phyloP scores from a whole-genome alignment of 2,329 filamentous ascomycete genomes.

The Arthrinium phaeospermum region DNA sequence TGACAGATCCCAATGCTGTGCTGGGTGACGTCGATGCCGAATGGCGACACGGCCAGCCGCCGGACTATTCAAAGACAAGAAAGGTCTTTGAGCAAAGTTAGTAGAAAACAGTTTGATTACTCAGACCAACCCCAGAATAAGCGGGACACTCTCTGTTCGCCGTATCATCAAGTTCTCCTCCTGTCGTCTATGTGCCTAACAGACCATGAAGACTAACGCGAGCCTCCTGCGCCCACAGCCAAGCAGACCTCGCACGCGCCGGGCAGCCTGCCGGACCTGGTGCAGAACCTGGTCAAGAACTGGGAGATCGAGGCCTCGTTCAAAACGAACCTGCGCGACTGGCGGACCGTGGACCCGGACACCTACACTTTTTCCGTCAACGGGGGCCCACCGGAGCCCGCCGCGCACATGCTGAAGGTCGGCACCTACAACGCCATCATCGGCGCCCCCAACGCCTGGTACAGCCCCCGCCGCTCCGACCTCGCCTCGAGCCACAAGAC shows the following conservation, averaged over 20 bases:
- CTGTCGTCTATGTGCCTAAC: too few relatives aligned
- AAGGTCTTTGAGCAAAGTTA: conserved; percentile 64
- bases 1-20: conserved; percentile 32
- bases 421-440: conserved; percentile 75
- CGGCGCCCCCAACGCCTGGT: conserved; percentile 63
- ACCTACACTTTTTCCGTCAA: conserved; percentile 70
- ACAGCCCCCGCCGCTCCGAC: conserved; percentile 65
- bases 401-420: conserved; percentile 68
- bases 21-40: conserved; percentile 52
- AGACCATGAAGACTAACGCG: background rate
- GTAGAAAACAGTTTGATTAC: conserved; percentile 27
- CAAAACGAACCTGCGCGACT: conserved; percentile 65
- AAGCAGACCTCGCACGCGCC: conserved; percentile 61
- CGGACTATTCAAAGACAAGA: conserved; percentile 69
- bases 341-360: conserved; percentile 66
- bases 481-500: conserved; percentile 71
- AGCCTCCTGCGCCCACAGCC: conserved; percentile 45
- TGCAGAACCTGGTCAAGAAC: conserved; percentile 75
- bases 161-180: background rate
- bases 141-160: background rate
- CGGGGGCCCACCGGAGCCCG: conserved; percentile 60
- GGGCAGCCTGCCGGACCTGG: conserved; percentile 62
- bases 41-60: conserved; percentile 66
- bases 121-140: background rate
- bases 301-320: conserved; percentile 76